Conservation (phyloP, 2,329 filamentous ascomycete genomes). For the Leptographium procerum region DNA sequence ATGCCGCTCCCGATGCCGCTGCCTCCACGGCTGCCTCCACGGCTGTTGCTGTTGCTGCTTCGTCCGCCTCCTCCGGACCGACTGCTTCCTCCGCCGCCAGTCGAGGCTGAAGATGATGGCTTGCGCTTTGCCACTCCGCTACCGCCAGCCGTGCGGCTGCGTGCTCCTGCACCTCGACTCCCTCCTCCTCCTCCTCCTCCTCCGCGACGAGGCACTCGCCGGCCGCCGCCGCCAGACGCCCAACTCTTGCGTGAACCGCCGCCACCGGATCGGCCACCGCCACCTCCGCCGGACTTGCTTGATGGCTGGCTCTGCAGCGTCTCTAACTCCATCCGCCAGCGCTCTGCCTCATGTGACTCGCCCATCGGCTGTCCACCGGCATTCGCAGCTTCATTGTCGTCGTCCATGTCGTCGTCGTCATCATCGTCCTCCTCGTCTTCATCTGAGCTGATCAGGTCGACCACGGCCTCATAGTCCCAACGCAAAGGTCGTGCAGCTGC, state of each 20-base stretch:
- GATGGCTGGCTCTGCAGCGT: slow-evolving; percentile 13
- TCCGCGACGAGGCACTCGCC: slow-evolving; percentile 8
- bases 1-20: slow-evolving; percentile 13
- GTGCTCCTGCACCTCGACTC: slow-evolving; percentile 3
- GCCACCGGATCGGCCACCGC: slow-evolving; percentile 13
- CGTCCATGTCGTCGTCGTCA: slow-evolving; percentile 11
- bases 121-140: slow-evolving; percentile 7
- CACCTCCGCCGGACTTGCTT: slow-evolving; percentile 7
- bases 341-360: slow-evolving; percentile 14
- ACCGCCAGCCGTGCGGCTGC: slow-evolving; percentile 12
- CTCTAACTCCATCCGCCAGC: slow-evolving; percentile 20
- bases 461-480: slow-evolving; percentile 28
- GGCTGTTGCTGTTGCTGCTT: neutral
- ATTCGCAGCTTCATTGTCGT: neutral
- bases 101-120: neutral
- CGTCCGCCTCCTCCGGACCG: neutral
- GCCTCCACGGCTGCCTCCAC: neutral
- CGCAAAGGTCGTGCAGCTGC: slow-evolving; percentile 2
- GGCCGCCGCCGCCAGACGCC: slow-evolving; percentile 5
- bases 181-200: slow-evolving; percentile 1
- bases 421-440: slow-evolving; percentile 15
- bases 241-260: slow-evolving; percentile 13
- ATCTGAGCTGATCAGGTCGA: slow-evolving; percentile 39
- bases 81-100: neutral
- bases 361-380: neutral